These are phyloP conservation scores for Dysphania ambrosioides DNA, from an alignment of 148 eudicot genomes.

Conservation along the genomic window DNA sequence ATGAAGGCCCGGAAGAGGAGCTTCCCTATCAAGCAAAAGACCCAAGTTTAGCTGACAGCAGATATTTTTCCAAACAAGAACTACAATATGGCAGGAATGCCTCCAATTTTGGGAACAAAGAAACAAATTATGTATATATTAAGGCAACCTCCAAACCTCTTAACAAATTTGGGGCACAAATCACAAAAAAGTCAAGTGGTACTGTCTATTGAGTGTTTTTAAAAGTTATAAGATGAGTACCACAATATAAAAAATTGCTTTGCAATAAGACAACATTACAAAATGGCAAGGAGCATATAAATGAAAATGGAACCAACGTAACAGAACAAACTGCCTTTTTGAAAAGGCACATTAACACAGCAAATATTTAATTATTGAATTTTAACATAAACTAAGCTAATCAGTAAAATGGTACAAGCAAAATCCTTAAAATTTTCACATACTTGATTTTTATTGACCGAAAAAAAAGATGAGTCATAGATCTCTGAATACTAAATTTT, in stretches of 20 bases:
- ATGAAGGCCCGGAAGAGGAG: conserved; percentile 51
- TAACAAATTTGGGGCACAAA: not conserved
- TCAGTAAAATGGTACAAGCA: not conserved
- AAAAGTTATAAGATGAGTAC: not conserved
- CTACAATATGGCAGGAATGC: conserved; percentile 1
- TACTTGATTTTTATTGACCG: not conserved
- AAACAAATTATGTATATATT: not conserved
- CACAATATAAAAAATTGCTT: not conserved
- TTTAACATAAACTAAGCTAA: not conserved
- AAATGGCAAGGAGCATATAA: not conserved
- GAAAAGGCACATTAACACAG: not conserved
- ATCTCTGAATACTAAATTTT: not conserved
- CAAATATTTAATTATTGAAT: not conserved
- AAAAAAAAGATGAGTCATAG: not conserved
- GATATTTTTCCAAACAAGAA: not conserved
- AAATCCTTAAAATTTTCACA: not conserved
- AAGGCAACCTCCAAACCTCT: conserved; percentile 3
- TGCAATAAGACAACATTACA: not conserved
- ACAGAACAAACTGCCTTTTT: not conserved
- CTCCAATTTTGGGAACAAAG: not conserved
- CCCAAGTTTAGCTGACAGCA: conserved; percentile 5
- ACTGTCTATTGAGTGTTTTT: not conserved
- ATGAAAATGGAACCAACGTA: not conserved
- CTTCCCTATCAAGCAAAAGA: conserved; percentile 41
- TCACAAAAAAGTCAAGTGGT: not conserved